phyloP scores from a whole-genome alignment of 2,329 filamentous ascomycete species.

The Westerdykella ornata region DNA sequence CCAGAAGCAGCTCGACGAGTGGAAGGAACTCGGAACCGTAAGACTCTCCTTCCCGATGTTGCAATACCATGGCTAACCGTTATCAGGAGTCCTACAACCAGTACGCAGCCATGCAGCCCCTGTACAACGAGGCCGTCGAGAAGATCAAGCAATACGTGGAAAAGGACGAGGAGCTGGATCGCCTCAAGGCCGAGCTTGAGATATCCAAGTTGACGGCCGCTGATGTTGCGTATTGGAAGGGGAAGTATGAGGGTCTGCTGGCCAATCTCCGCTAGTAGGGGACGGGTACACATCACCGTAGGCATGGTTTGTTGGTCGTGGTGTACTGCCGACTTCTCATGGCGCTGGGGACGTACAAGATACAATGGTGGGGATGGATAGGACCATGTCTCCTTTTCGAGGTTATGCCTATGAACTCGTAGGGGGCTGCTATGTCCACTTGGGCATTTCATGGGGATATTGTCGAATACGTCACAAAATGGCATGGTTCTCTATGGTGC shows the following conservation, averaged over 20 bases:
- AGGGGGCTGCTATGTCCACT: no score
- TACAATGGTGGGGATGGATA: no score
- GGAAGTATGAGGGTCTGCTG: conserved; percentile 2
- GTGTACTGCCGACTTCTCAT: no score
- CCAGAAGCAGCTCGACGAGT: conserved; percentile 7
- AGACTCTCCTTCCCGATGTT: background rate
- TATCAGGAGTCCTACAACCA: conserved; percentile 20
- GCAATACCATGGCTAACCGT: background rate
- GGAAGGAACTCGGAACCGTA: conserved; percentile 21
- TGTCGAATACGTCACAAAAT: no score
- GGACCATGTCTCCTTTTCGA: no score
- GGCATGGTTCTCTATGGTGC: no score
- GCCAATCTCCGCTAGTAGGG: background rate
- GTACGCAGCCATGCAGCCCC: conserved; percentile 20
- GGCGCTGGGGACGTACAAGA: no score
- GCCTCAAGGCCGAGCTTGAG: conserved; percentile 15
- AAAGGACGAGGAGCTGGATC: conserved; percentile 13
- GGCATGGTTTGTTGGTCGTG: no score
- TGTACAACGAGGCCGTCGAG: conserved; percentile 17
- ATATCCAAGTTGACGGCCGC: conserved; percentile 5
- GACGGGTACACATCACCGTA: no score
- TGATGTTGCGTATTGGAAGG: conserved; percentile 2
- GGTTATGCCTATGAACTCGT: no score
- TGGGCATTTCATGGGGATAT: no score
- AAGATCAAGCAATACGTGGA: conserved; percentile 10